Conservation (phyloP, 1,284 basidiomycete genomes). For the Leucoagaricus sp. region DNA sequence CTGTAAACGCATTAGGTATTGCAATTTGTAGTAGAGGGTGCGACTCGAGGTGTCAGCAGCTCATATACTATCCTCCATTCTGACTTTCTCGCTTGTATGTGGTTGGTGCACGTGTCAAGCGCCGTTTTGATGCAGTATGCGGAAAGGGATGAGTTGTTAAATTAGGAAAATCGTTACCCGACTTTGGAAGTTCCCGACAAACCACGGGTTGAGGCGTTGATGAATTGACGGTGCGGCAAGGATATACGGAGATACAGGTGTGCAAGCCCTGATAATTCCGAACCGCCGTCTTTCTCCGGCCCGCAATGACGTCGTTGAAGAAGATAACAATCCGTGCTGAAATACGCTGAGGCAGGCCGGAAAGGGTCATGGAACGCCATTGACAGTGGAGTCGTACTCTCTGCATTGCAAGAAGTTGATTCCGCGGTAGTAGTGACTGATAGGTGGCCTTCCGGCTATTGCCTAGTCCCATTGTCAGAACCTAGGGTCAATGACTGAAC, state of each 20-base stretch:
- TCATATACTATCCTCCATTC: no score
- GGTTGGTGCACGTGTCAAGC: not conserved
- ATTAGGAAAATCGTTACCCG: not conserved
- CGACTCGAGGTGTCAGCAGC: no score
- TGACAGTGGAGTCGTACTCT: not conserved
- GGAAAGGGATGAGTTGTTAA: not conserved
- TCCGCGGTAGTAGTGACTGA: not conserved
- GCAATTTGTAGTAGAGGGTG: no score
- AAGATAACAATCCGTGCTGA: not conserved
- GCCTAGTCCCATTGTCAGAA: not conserved
- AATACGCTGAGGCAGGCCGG: not conserved
- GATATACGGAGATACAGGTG: conserved; percentile 1
- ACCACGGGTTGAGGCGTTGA: not conserved
- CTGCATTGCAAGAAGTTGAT: not conserved
- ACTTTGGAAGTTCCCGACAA: conserved; percentile 1
- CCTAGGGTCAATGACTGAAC: not conserved
- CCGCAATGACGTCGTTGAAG: not conserved
- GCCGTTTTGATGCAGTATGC: conserved; percentile 7
- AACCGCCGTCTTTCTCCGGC: not conserved
- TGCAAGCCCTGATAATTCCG: not conserved
- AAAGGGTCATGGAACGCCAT: not conserved
- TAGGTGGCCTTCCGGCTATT: not conserved
- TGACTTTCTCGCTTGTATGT: no score
- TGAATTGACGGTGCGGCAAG: not conserved
- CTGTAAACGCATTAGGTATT: no score